These are phyloP conservation scores for Colletotrichum truncatum DNA, from an alignment of 2,329 filamentous ascomycete species.

Conservation along the genomic window DNA sequence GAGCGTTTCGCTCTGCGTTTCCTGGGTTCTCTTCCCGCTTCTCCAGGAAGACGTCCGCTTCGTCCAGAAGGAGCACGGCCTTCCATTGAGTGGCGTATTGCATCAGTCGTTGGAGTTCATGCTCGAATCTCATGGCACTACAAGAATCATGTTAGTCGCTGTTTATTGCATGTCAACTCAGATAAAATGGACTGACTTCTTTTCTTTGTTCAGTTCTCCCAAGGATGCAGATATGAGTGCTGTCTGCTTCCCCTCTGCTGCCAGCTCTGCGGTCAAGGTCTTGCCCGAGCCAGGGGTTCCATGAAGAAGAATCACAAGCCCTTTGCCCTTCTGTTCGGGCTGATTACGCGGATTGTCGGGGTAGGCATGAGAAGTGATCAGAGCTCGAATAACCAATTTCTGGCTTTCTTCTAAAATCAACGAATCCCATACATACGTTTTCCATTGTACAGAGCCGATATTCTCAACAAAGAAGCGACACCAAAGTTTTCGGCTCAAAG, in stretches of 20 bases:
- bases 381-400: conserved; percentile 36
- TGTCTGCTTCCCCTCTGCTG: not conserved
- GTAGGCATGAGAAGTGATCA: conserved; percentile 33
- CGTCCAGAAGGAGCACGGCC: not conserved
- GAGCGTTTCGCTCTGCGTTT: not conserved
- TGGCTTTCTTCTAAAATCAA: conserved; percentile 36
- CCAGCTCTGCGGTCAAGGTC: not conserved
- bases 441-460: conserved; percentile 31
- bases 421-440: conserved; percentile 34
- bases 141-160: not conserved
- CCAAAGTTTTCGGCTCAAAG: not conserved
- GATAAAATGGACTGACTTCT: not conserved
- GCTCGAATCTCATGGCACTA: not conserved
- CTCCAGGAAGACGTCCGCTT: not conserved
- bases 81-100: not conserved
- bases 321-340: conserved; percentile 36
- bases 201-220: conserved; percentile 9
- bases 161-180: not conserved
- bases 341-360: conserved; percentile 35
- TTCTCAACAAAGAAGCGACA: conserved; percentile 19
- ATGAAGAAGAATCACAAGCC: not conserved
- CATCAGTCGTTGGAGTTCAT: not conserved
- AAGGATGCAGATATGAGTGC: conserved; percentile 24
- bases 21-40: not conserved
- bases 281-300: not conserved